These are phyloP conservation scores for Olyra latifolia DNA, from an alignment of 176 grass and related monocot species.

Conservation along the genomic window DNA sequence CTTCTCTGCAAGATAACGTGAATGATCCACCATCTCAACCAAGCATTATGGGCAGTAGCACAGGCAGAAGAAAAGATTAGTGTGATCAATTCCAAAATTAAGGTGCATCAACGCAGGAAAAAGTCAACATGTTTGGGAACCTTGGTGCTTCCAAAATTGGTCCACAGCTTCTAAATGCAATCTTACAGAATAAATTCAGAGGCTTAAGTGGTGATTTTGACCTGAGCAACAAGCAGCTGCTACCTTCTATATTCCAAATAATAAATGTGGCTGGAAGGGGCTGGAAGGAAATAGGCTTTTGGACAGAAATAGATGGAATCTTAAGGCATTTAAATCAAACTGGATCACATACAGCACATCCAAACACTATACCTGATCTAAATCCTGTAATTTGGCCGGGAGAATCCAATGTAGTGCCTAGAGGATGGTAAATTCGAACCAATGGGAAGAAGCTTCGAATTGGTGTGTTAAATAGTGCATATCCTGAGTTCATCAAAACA, in stretches of 20 bases:
- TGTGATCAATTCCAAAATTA: not conserved
- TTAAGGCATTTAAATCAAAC: not conserved
- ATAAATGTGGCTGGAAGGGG: conserved; percentile 52
- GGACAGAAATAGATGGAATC: conserved; percentile 45
- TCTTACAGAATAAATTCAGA: conserved; percentile 34
- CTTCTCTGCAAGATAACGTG: conserved; percentile 27
- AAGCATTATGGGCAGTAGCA: conserved; percentile 50
- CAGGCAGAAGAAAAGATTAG: conserved; percentile 41
- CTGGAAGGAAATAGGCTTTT: conserved; percentile 43
- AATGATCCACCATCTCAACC: not conserved
- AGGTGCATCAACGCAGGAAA: not conserved
- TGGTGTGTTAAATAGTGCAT: conserved; percentile 42
- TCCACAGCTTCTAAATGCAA: conserved; percentile 18
- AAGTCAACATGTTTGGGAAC: conserved; percentile 25
- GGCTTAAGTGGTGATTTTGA: conserved; percentile 44
- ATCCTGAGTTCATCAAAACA: conserved; percentile 42
- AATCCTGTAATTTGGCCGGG: conserved; percentile 51
- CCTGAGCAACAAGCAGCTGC: conserved; percentile 34
- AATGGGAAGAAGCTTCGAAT: conserved; percentile 40
- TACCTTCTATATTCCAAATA: conserved; percentile 45
- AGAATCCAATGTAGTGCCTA: conserved; percentile 31
- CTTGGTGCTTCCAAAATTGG: conserved; percentile 38
- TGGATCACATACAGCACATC: conserved; percentile 4
- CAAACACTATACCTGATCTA: conserved; percentile 22
- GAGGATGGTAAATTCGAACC: conserved; percentile 46